Conservation (phyloP, 2,329 filamentous ascomycete genomes). For the Blumeria hordei region DNA sequence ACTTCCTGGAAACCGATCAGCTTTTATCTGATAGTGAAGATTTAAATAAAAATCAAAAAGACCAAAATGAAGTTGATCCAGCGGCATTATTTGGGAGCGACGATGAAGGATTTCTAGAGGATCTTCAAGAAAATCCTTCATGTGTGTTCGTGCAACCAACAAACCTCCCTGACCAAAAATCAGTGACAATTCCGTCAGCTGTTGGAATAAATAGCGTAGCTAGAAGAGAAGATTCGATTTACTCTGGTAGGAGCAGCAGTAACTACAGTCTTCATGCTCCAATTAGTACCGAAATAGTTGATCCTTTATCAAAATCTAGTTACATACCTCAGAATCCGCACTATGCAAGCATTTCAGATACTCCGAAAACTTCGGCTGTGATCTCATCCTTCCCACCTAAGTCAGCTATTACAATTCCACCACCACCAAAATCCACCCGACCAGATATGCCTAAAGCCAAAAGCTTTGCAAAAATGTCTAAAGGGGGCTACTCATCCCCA, state of each 20-base stretch:
- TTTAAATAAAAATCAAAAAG: constrained; percentile 10
- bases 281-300: background rate
- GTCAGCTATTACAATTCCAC: constrained; percentile 6
- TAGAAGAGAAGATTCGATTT: constrained; percentile 1
- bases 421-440: constrained; percentile 12
- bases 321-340: background rate
- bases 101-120: constrained; percentile 65
- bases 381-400: constrained; percentile 8
- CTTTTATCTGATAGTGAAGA: constrained; percentile 31
- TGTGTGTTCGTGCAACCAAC: background rate
- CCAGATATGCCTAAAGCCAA: constrained; percentile 35
- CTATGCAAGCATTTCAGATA: background rate
- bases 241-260: constrained; percentile 5
- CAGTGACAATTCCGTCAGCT: constrained; percentile 11
- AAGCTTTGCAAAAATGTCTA: constrained; percentile 77
- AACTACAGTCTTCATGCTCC: constrained; percentile 13
- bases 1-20: constrained; percentile 43
- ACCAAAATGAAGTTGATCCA: constrained; percentile 29
- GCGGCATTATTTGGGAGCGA: constrained; percentile 55
- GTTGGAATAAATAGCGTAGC: constrained; percentile 8
- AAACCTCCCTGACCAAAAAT: constrained; percentile 9
- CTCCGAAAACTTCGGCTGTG: background rate
- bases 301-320: background rate
- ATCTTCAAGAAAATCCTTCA: constrained; percentile 8
- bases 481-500: constrained; percentile 78